Conservation (phyloP, 73 alveolate genomes). For the Paramecium pentaurelia region DNA sequence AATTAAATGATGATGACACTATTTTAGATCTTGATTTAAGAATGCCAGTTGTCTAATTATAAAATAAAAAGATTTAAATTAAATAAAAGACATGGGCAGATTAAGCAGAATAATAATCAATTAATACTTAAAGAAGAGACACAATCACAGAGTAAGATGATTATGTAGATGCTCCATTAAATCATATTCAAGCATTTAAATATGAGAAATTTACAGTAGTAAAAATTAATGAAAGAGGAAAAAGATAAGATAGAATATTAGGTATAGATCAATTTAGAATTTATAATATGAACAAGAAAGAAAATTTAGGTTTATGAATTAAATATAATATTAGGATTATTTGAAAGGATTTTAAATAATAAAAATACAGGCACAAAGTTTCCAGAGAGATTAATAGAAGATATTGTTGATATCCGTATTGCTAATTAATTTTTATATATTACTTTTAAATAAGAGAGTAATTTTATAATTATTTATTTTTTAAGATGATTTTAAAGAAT, state of each 20-base stretch:
- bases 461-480: neutral
- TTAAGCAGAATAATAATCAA: neutral
- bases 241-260: constrained; percentile 8
- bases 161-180: constrained; percentile 20
- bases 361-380: constrained; percentile 13
- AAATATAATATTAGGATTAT: neutral
- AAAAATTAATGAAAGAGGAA: constrained; percentile 47
- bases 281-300: constrained; percentile 31
- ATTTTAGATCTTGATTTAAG: neutral
- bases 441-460: constrained; percentile 29
- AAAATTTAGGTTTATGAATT: neutral
- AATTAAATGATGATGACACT: neutral
- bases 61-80: neutral
- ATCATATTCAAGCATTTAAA: constrained; percentile 31
- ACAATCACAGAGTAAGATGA: neutral
- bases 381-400: constrained; percentile 33
- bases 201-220: constrained; percentile 25
- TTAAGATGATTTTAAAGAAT: neutral
- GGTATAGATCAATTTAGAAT: constrained; percentile 45
- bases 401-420: neutral
- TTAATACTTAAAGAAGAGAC: neutral
- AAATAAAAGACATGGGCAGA: constrained; percentile 22
- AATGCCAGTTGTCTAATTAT: neutral
- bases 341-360: neutral
- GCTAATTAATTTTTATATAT: constrained; percentile 6